Percentiles rank a stretch among this genome's conserved stretches.
These are phyloP conservation scores for Botrytis galanthina DNA, from an alignment of 2,329 filamentous ascomycete species.

Conservation along the genomic window DNA sequence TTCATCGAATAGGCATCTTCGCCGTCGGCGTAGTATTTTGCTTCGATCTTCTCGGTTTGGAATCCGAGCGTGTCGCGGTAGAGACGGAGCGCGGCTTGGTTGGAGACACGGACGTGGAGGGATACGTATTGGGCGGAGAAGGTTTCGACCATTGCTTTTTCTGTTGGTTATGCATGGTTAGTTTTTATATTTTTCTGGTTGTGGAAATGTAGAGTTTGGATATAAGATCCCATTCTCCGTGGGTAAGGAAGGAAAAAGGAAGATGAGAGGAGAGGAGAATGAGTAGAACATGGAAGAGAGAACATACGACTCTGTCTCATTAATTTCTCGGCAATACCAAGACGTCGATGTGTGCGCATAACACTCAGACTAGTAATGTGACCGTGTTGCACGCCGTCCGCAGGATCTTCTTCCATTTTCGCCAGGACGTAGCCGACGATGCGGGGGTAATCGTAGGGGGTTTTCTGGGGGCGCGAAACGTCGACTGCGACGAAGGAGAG, in stretches of 20 bases:
- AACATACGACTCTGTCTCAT: slow-evolving; percentile 91
- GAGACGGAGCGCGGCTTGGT: slow-evolving; percentile 83
- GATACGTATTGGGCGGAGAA: slow-evolving; percentile 91
- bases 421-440: slow-evolving; percentile 99
- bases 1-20: slow-evolving; percentile 96
- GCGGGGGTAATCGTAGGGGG: slow-evolving; percentile 86
- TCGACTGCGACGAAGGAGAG: slow-evolving; percentile 96
- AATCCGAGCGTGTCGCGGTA: slow-evolving; percentile 93
- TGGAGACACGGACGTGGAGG: slow-evolving; percentile 92
- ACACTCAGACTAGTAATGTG: slow-evolving; percentile 95
- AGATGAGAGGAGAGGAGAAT: neutral
- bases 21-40: slow-evolving; percentile 94
- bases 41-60: slow-evolving; percentile 79
- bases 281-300: neutral
- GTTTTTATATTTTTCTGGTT: neutral
- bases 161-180: slow-evolving; percentile 43
- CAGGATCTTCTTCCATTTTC: slow-evolving; percentile 98
- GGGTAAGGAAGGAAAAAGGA: neutral
- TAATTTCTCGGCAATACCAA: slow-evolving; percentile 94
- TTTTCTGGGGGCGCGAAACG: slow-evolving; percentile 72
- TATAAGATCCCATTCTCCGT: neutral
- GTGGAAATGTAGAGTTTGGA: too few relatives aligned
- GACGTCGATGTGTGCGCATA: slow-evolving; percentile 88
- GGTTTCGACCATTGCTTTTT: slow-evolving; percentile 95
- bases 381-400: slow-evolving; percentile 86